phyloP scores from a whole-genome alignment of 1,284 basidiomycete genomes.

The Ustilago sp. region DNA sequence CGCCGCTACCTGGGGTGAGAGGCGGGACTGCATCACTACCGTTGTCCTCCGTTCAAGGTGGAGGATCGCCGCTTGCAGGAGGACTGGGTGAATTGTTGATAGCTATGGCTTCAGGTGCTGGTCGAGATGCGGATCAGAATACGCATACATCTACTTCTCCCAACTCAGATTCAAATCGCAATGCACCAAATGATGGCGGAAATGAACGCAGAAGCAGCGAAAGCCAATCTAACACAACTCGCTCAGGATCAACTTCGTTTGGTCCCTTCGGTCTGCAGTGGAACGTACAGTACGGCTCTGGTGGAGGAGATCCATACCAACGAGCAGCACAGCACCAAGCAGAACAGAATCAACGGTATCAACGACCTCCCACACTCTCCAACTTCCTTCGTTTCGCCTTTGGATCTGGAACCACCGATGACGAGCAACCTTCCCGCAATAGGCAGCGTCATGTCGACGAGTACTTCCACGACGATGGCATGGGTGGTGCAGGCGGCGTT shows the following conservation, averaged over 20 bases:
- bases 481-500: constrained; percentile 61
- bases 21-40: constrained; percentile 3
- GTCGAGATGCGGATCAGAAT: neutral
- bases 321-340: constrained; percentile 25
- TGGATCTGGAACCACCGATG: constrained; percentile 22
- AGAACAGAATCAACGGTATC: constrained; percentile 13
- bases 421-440: constrained; percentile 6
- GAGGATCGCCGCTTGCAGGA: neutral
- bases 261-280: constrained; percentile 49
- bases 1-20: neutral
- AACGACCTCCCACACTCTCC: constrained; percentile 32
- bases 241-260: constrained; percentile 35
- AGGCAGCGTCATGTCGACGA: constrained; percentile 11
- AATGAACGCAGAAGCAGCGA: neutral
- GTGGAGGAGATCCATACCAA: constrained; percentile 25
- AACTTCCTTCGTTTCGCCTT: constrained; percentile 50
- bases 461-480: constrained; percentile 61
- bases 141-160: constrained; percentile 2
- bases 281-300: constrained; percentile 44
- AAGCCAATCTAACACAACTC: neutral
- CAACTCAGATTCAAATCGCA: neutral
- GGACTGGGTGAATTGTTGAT: constrained; percentile 23
- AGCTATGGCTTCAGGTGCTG: constrained; percentile 26
- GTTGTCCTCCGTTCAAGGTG: constrained; percentile 7
- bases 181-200: neutral